These are phyloP conservation scores for Arachis monticola DNA, from an alignment of 331 rosid genomes.

Conservation along the genomic window DNA sequence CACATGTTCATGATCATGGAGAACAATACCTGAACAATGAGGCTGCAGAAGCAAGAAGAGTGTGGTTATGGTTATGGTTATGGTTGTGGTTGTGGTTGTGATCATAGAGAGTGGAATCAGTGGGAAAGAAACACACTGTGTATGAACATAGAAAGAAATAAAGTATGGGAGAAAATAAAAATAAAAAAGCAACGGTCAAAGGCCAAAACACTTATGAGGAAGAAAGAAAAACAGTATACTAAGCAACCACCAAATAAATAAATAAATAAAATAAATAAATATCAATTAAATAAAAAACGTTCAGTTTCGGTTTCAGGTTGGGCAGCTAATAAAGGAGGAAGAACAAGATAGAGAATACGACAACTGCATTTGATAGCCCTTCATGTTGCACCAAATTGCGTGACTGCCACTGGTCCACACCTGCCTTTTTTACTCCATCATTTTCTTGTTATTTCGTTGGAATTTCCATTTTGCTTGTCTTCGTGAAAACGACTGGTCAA, in stretches of 20 bases:
- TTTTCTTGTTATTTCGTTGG: slow-evolving; percentile 3
- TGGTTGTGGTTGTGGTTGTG: slow-evolving; percentile 39
- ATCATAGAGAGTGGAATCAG: slow-evolving; percentile 45
- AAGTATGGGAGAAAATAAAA: slow-evolving; percentile 41
- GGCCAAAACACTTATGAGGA: slow-evolving; percentile 48
- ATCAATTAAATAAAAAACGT: neutral
- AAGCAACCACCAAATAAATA: slow-evolving; percentile 7
- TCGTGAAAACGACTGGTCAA: slow-evolving; percentile 24
- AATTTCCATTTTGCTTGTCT: neutral
- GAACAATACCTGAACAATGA: slow-evolving; percentile 51
- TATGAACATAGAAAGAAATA: slow-evolving; percentile 54
- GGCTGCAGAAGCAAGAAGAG: slow-evolving; percentile 38
- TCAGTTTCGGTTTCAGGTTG: slow-evolving; percentile 39
- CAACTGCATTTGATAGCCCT: slow-evolving; percentile 30
- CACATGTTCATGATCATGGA: neutral
- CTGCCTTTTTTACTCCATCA: neutral
- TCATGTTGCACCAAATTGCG: slow-evolving; percentile 17
- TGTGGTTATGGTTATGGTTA: too few relatives aligned
- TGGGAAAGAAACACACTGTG: slow-evolving; percentile 24
- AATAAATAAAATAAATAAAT: neutral
- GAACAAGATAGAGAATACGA: slow-evolving; percentile 44
- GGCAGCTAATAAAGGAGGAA: slow-evolving; percentile 53
- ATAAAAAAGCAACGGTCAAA: slow-evolving; percentile 71
- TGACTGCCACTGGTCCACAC: slow-evolving; percentile 29
- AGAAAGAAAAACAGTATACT: slow-evolving; percentile 32